phyloP scores from a whole-genome alignment of 768 basidiomycete species.

The Tubosaeta brunneosetosa region DNA sequence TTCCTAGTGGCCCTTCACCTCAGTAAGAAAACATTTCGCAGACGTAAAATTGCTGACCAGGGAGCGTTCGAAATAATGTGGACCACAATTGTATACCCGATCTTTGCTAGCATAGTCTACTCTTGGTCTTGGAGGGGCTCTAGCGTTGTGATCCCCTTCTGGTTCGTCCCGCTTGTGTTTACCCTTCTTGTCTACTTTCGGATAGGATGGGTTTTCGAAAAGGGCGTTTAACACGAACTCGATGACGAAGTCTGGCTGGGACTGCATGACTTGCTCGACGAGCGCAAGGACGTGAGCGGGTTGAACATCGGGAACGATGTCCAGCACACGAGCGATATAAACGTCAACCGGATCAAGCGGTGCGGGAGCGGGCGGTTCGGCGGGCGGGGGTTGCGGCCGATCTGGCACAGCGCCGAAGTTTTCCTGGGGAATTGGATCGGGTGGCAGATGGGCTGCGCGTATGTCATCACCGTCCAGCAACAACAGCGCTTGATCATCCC shows the following conservation, averaged over 20 bases:
- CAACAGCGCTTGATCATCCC: not conserved
- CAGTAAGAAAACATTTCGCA: not conserved
- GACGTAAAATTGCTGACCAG: conserved; percentile 35
- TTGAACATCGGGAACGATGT: conserved; percentile 68
- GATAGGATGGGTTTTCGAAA: conserved; percentile 60
- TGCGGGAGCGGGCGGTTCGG: conserved; percentile 2
- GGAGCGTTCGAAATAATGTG: conserved; percentile 46
- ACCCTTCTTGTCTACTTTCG: conserved; percentile 46
- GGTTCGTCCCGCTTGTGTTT: conserved; percentile 39
- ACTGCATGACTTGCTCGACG: conserved; percentile 39
- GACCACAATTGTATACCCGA: conserved; percentile 40
- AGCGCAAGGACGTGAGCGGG: conserved; percentile 50
- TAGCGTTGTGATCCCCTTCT: conserved; percentile 17
- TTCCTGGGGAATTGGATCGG: not conserved
- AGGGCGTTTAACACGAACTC: conserved; percentile 55
- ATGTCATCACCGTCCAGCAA: conserved; percentile 31
- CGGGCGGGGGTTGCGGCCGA: not conserved
- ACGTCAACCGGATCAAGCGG: conserved; percentile 22
- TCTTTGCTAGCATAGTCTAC: conserved; percentile 52
- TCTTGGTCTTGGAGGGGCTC: conserved; percentile 36
- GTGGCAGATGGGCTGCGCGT: conserved; percentile 1
- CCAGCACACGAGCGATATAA: conserved; percentile 50
- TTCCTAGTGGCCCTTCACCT: conserved; percentile 30
- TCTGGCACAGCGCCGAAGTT: not conserved
- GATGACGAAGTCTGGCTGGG: conserved; percentile 35